Evolutionary conservation across 371 early-diverging fungal species (phyloP), one percentile per base, ranked within the genome.

Genomic region (Nematocida ironsii): DNA sequence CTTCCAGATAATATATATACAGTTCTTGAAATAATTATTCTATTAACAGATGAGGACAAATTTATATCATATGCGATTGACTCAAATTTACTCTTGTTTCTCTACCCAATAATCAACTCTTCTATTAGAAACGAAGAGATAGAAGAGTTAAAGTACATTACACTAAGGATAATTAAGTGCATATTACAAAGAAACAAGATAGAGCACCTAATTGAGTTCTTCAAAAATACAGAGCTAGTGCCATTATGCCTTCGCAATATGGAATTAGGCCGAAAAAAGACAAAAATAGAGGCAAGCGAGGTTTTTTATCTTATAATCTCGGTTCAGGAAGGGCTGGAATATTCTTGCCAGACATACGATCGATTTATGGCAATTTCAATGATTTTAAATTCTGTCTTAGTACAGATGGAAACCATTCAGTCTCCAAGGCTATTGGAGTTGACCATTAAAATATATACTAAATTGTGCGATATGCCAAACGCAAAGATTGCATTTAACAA

Each of bases 21-120:
- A 44, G 16, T 54, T 23, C 54, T 78, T n/a, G 80, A 78, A 44
- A 70, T 78, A 44, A 27, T 70, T 1, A 78, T 70, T 1, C 25
- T 55, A 40, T 23, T 78, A 45, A 75, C 76, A n/a, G 44, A 40
- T 13, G 9, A 71, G n/a, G 54, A 69, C 20, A 52, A 40, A 13
- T 78, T 96, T 20, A 90, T 95, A 45, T 90, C 90, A 48, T 88
- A 91, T 58, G 92, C 95, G 82, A 88, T 97, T 74, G 91, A 91
- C 84, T 94, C 95, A 7, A 94, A 95, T 85, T 91, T 97, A 75
- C 96, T 96, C 1, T 90, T 95, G 71, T 94, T 94, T 84, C 89
- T 97, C 60, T 97, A 95, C 83, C 96, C 96, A 42, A 94, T 95
- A 87, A 89, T 97, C 78, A 95, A 94, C 86, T 94, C 95, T n/a